Evolutionary conservation across 2,329 filamentous ascomycete genomes (phyloP).

Genomic region (Dryadomyces quercus-mongolicae): DNA sequence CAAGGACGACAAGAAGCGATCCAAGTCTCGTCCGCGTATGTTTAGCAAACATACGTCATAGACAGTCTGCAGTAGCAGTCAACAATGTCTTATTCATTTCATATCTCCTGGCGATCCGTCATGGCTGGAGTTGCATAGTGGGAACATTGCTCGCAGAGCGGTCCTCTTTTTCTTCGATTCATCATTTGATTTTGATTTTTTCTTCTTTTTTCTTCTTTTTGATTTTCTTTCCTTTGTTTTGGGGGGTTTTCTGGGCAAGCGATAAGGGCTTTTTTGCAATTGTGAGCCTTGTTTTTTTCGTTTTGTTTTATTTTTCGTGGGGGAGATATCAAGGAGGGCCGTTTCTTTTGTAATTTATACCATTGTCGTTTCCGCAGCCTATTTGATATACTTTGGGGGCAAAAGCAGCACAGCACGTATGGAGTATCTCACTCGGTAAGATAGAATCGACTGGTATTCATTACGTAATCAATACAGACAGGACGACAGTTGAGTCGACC

Average conservation of each 20-base stretch:
- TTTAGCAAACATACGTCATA: conserved; percentile 36
- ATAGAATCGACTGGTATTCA: neutral
- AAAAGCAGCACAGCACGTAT: neutral
- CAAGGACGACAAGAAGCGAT: conserved; percentile 48
- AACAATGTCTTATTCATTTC: neutral
- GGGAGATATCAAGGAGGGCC: conserved; percentile 1
- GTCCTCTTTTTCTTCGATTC: neutral
- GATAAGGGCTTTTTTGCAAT: neutral
- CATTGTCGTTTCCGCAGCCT: neutral
- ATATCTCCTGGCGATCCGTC: neutral
- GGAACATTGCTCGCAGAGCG: neutral
- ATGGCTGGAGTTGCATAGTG: neutral
- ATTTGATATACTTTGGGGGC: neutral
- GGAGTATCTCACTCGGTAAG: no score
- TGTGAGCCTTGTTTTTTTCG: neutral
- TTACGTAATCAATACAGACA: neutral
- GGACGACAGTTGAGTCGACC: neutral
- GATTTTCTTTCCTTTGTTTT: neutral
- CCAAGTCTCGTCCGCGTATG: conserved; percentile 62
- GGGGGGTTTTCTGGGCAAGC: neutral
- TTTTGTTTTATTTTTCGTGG: no score
- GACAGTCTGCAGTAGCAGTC: neutral
- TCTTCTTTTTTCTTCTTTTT: neutral
- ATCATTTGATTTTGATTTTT: neutral
- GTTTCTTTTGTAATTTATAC: neutral